Conservation (phyloP, 2,329 filamentous ascomycete species). For the Claviceps citrina region DNA sequence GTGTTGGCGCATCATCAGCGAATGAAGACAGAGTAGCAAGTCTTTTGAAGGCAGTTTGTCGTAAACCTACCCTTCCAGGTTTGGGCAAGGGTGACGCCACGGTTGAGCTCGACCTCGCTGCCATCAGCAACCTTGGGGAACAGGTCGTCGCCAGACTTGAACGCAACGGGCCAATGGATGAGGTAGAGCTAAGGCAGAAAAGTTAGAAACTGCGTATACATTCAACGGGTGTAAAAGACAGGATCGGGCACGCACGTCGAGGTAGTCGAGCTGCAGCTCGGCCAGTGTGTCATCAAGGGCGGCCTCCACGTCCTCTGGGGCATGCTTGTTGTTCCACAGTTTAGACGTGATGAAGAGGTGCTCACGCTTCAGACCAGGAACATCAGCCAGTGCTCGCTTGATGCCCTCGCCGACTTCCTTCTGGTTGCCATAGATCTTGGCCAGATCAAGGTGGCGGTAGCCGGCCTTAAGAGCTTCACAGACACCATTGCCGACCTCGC, state of each 20-base stretch:
- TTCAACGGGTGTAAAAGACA: neutral
- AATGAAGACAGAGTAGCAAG: too few species aligned
- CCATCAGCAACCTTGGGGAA: constrained; percentile 28
- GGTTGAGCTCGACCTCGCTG: constrained; percentile 26
- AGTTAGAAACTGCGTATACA: neutral
- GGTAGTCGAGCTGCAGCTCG: constrained; percentile 40
- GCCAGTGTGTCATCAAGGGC: constrained; percentile 41
- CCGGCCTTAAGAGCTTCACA: constrained; percentile 46
- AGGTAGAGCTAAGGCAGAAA: constrained; percentile 34
- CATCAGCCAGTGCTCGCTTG: constrained; percentile 27
- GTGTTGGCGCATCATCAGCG: neutral
- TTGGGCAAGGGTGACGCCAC: constrained; percentile 24
- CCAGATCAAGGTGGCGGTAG: constrained; percentile 45
- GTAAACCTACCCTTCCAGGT: constrained; percentile 28
- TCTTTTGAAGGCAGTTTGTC: too few species aligned
- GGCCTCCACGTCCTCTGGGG: constrained; percentile 41
- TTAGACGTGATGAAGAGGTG: constrained; percentile 53
- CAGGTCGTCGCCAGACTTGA: constrained; percentile 23
- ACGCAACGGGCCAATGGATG: constrained; percentile 46
- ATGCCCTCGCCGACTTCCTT: constrained; percentile 41
- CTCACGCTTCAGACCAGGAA: constrained; percentile 36
- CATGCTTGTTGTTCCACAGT: constrained; percentile 45
- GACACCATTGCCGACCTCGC: constrained; percentile 49
- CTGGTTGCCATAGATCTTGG: constrained; percentile 49
- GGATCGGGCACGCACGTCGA: constrained; percentile 26